A percentile compares a stretch with the other conserved stretches of the same genome.
phyloP scores from a whole-genome alignment of 1,284 basidiomycete genomes.

The Heliocybe sulcata region DNA sequence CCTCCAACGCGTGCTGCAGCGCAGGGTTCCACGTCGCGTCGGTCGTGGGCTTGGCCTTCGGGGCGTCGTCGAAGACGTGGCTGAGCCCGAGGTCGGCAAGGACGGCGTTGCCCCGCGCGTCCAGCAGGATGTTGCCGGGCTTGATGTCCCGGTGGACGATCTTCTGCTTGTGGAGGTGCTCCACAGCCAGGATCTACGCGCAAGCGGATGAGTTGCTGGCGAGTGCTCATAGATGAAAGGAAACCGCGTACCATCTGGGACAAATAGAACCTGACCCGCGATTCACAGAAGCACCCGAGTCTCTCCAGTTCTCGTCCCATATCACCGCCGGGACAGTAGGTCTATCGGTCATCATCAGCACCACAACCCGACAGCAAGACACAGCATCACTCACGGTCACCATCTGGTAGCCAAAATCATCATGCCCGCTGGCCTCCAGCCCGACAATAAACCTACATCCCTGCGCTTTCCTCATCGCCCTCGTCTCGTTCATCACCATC shows the following conservation, averaged over 20 bases:
- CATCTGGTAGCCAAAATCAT: slow-evolving; percentile 8
- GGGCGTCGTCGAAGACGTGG: slow-evolving; percentile 2
- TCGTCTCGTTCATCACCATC: slow-evolving; percentile 8
- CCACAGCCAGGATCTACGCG: slow-evolving; percentile 9
- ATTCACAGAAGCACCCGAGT: neutral
- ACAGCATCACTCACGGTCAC: slow-evolving; percentile 7
- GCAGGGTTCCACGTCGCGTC: neutral
- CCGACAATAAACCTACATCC: slow-evolving; percentile 1
- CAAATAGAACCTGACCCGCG: neutral
- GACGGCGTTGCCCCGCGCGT: slow-evolving; percentile 37
- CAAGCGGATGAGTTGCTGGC: slow-evolving; percentile 11
- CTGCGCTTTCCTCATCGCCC: slow-evolving; percentile 3
- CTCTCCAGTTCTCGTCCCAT: neutral
- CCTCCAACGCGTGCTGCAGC: neutral
- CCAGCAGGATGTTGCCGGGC: slow-evolving; percentile 58
- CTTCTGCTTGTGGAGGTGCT: slow-evolving; percentile 22
- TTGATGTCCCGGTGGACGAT: slow-evolving; percentile 66
- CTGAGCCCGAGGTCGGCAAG: slow-evolving; percentile 58
- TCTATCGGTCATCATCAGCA: slow-evolving; percentile 1
- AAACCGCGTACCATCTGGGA: neutral
- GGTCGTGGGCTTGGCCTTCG: neutral
- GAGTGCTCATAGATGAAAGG: slow-evolving; percentile 7
- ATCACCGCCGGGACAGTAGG: slow-evolving; percentile 8
- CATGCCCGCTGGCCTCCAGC: slow-evolving; percentile 9
- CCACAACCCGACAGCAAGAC: neutral